Evolutionary conservation across 148 eudicot genomes (phyloP).

Genomic region (Arbutus unedo): DNA sequence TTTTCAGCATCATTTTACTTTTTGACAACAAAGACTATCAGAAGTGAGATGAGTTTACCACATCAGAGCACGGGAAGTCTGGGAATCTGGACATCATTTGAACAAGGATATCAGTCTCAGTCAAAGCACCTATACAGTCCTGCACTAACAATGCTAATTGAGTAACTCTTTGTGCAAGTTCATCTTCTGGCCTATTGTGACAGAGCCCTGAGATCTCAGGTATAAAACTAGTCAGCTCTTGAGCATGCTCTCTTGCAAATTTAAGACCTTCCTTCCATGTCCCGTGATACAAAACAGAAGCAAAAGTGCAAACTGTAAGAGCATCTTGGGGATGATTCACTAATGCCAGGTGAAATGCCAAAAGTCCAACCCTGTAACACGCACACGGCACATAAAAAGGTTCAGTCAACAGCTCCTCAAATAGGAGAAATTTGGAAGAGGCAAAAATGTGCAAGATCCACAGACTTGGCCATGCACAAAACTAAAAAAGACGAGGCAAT

Average conservation of each 20-base stretch:
- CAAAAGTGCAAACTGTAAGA: conserved; percentile 62
- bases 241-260: conserved; percentile 52
- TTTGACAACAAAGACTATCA: neutral
- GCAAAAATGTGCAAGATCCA: neutral
- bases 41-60: conserved; percentile 41
- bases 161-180: conserved; percentile 56
- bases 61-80: conserved; percentile 36
- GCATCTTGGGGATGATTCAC: conserved; percentile 66
- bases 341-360: conserved; percentile 78
- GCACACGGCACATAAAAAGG: neutral
- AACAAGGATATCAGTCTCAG: conserved; percentile 35
- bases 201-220: conserved; percentile 56
- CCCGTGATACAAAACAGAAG: conserved; percentile 66
- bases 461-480: neutral
- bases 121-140: conserved; percentile 48
- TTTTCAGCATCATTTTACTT: neutral
- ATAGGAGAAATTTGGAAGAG: neutral
- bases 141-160: conserved; percentile 40
- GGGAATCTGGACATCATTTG: conserved; percentile 57
- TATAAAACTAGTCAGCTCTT: conserved; percentile 27
- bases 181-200: conserved; percentile 43
- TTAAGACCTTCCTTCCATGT: conserved; percentile 59
- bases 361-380: conserved; percentile 65
- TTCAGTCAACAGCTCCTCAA: neutral
- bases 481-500: neutral